A percentile compares a stretch with the other conserved stretches of the same genome.
phyloP scores from a whole-genome alignment of 441 rosid genomes.

The Lepidium campestre region DNA sequence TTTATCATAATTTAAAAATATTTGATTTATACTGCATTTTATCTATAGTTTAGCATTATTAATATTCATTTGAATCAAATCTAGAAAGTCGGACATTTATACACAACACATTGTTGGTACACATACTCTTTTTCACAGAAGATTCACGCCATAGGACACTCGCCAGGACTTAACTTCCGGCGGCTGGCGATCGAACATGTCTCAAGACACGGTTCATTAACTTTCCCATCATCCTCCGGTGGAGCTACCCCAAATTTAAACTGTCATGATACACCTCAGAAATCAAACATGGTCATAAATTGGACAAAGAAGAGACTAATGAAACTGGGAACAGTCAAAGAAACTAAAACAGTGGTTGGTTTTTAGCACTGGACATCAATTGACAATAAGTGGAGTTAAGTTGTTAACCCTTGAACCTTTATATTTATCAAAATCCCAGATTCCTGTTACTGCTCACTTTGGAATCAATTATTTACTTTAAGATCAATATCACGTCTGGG shows the following conservation, averaged over 20 bases:
- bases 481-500: background rate
- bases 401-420: background rate
- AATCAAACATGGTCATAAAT: background rate
- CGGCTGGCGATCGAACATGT: conserved; percentile 56
- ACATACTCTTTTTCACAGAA: background rate
- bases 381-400: background rate
- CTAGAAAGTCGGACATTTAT: background rate
- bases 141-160: conserved; percentile 60
- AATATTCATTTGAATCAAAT: too few species aligned
- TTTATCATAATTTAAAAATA: too few species aligned
- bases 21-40: too few species aligned
- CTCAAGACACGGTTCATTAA: conserved; percentile 55
- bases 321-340: background rate
- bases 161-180: conserved; percentile 28
- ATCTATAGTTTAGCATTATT: too few species aligned
- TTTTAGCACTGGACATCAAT: background rate
- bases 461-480: background rate
- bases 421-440: background rate
- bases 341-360: background rate
- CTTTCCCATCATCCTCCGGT: conserved; percentile 46
- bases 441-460: background rate
- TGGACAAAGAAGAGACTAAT: background rate
- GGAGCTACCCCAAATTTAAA: conserved; percentile 81
- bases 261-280: conserved; percentile 32
- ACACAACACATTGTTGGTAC: background rate